Evolutionary conservation across 495 filamentous ascomycete species (phyloP).

Genomic region (Penicillium macrosclerotiorum): DNA sequence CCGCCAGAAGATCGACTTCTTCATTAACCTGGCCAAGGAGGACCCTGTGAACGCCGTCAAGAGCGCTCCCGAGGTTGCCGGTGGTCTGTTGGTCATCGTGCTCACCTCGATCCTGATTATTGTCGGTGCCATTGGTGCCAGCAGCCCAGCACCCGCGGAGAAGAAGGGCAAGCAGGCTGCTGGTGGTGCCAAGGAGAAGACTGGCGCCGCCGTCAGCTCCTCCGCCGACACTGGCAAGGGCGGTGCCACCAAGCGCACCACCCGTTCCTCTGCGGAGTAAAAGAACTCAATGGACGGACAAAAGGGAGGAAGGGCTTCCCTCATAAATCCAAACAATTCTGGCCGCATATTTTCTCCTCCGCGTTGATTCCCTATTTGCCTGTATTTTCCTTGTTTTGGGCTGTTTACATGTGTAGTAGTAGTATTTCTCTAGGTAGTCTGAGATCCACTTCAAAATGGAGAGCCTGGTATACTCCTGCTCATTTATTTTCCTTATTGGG

Average conservation of each 20-base stretch:
- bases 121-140: conserved; percentile 53
- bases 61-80: conserved; percentile 88
- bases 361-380: conserved; percentile 18
- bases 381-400: conserved; percentile 3
- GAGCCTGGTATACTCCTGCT: conserved; percentile 5
- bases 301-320: conserved; percentile 11
- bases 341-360: conserved; percentile 2
- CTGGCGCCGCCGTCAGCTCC: conserved; percentile 62
- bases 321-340: conserved; percentile 11
- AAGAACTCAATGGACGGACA: conserved; percentile 9
- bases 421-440: conserved; percentile 15
- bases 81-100: conserved; percentile 66
- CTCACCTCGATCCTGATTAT: conserved; percentile 68
- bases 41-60: conserved; percentile 89
- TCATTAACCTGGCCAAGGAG: conserved; percentile 78
- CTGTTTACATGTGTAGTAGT: conserved; percentile 19
- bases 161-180: conserved; percentile 73
- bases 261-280: conserved; percentile 56
- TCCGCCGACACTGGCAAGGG: conserved; percentile 66
- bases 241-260: conserved; percentile 63
- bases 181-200: conserved; percentile 75
- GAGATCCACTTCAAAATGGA: conserved; percentile 16
- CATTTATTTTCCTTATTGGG: neutral
- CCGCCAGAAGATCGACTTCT: conserved; percentile 87
- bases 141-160: conserved; percentile 54